Conservation (phyloP, 1,284 basidiomycete species). For the Rhodotorula sp. region DNA sequence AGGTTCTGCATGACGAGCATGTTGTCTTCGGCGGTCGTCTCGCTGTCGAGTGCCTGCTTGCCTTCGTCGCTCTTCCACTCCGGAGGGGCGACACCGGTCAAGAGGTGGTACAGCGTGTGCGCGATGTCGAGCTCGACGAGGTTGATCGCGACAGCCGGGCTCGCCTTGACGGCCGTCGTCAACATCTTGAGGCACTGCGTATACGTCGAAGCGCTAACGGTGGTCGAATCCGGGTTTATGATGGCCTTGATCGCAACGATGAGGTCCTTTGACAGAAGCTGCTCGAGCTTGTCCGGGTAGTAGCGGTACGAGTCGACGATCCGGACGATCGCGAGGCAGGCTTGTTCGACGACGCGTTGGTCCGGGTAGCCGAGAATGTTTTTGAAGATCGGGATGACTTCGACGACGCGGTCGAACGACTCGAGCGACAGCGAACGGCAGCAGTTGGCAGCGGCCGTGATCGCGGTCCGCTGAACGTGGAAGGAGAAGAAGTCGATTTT, state of each 20-base stretch:
- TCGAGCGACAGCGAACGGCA: constrained; percentile 84
- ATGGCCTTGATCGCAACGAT: constrained; percentile 79
- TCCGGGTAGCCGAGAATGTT: constrained; percentile 87
- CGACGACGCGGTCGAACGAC: constrained; percentile 78
- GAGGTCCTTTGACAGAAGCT: constrained; percentile 75
- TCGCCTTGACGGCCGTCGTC: constrained; percentile 77
- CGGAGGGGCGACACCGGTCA: constrained; percentile 83
- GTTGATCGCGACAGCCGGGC: constrained; percentile 77
- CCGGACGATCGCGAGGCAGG: constrained; percentile 86
- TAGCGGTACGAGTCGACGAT: constrained; percentile 87
- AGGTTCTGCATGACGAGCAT: constrained; percentile 98
- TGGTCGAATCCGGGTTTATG: constrained; percentile 76
- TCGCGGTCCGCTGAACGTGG: constrained; percentile 87
- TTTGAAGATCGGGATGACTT: constrained; percentile 86
- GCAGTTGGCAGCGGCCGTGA: constrained; percentile 94
- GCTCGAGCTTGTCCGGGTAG: constrained; percentile 73
- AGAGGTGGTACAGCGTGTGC: constrained; percentile 83
- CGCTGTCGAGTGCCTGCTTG: constrained; percentile 40
- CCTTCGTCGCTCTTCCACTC: constrained; percentile 36
- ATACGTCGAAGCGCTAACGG: constrained; percentile 80
- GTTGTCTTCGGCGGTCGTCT: constrained; percentile 54
- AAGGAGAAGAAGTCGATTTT: constrained; percentile 97
- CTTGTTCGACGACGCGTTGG: constrained; percentile 88
- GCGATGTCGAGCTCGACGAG: constrained; percentile 87
- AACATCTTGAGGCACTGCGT: constrained; percentile 82